Evolutionary conservation across 2,329 filamentous ascomycete genomes (phyloP).

Genomic region (Calonectria naviculata): DNA sequence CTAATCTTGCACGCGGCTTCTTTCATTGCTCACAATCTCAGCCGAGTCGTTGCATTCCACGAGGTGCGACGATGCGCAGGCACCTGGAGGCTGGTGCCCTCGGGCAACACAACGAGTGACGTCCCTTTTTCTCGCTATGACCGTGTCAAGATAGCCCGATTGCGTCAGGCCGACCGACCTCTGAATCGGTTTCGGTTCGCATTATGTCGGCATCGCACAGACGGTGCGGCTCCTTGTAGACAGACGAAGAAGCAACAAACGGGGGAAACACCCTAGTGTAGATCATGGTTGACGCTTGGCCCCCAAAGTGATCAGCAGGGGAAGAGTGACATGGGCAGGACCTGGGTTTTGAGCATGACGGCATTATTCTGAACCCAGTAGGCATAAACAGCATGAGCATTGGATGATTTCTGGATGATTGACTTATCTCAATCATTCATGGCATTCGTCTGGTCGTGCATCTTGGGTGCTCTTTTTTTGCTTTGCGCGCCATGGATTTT

Average conservation of each 20-base stretch:
- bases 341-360: no score
- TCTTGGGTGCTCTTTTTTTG: no score
- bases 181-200: background rate
- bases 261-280: background rate
- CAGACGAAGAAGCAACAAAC: background rate
- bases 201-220: background rate
- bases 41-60: constrained; percentile 10
- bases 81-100: background rate
- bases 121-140: background rate
- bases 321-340: no score
- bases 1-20: background rate
- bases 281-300: background rate
- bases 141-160: background rate
- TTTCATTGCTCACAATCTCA: background rate
- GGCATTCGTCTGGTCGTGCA: no score
- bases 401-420: no score
- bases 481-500: no score
- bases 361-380: no score
- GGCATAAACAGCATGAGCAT: no score
- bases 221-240: background rate
- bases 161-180: background rate
- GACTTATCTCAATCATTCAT: no score
- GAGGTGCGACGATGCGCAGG: background rate
- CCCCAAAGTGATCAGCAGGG: background rate
- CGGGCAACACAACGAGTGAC: background rate